Percentiles rank a stretch among this genome's conserved stretches.
Evolutionary conservation across 345 rosid species (phyloP).

Genomic region (Psidium friedrichsthalianum): DNA sequence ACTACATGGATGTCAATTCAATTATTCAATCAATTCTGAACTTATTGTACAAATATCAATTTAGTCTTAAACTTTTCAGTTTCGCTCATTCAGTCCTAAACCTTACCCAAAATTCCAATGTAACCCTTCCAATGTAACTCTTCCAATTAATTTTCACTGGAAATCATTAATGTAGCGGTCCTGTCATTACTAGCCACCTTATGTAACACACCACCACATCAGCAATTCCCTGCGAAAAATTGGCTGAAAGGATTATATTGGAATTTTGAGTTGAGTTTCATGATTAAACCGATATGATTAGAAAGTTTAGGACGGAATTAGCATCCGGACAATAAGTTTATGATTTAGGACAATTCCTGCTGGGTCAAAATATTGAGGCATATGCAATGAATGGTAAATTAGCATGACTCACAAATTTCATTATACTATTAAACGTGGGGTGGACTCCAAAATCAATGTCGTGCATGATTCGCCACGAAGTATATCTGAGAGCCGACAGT

Average conservation of each 20-base stretch:
- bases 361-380: neutral
- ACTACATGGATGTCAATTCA: too few relatives aligned
- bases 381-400: neutral
- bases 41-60: too few relatives aligned
- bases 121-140: too few relatives aligned
- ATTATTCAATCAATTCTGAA: too few relatives aligned
- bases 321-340: accelerated
- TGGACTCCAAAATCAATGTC: neutral
- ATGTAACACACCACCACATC: neutral
- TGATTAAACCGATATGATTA: accelerated
- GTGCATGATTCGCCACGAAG: neutral
- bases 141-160: too few relatives aligned
- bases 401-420: neutral
- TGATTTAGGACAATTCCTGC: accelerated
- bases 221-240: neutral
- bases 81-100: too few relatives aligned
- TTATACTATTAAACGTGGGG: accelerated
- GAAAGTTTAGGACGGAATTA: accelerated
- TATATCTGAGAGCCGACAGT: accelerated
- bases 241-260: accelerated
- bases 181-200: accelerated
- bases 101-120: too few relatives aligned
- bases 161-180: too few relatives aligned
- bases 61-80: too few relatives aligned
- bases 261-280: accelerated